Base-by-base conservation (phyloP, 2,329 filamentous ascomycete species). In the Colletotrichum shisoi region DNA sequence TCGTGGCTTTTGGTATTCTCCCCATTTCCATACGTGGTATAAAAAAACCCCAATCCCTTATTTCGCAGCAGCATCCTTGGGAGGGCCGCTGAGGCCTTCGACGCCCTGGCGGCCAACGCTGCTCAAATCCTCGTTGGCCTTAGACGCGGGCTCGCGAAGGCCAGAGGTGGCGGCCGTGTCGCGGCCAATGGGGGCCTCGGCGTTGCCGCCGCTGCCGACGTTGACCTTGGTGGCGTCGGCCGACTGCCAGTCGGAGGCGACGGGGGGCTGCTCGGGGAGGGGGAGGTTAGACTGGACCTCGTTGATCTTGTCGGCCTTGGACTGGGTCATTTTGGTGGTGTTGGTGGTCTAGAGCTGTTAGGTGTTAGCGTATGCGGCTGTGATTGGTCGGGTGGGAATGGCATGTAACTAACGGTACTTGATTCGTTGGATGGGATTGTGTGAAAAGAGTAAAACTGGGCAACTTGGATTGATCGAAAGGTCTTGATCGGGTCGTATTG, bases 191-290 rank as follows among this genome's bases (percentile, higher is more conserved):
- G 85, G 82, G 59, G 80, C 84, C 71, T 84, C 76, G 1, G 83
- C 72, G 61, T 83, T 78, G 21, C 90, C 89, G 40, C 62, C 62
- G 42, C 88, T 86, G 70, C 90, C 90, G 54, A 91, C 87, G 74
- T 92, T 90, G 74, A 91, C 88, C 63, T 81, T 91, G 69, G 85
- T 80, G 39, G 83, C 83, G 73, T 94, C 91, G 57, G 85, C 82
- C 0, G 89, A 92, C 76, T 94, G 88, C 84, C 88, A 93, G 82
- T 95, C 91, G 5, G 90, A 91, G n/a, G 87, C 80, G n/a, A 79
- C 81, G 1, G 91, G 91, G 24, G 92, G 92, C 71, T 94, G 84
- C 2, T 94, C 91, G 19, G 92, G 92, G 57, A 94, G 86, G 58
- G 91, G 91, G 39, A 96, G 88, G 79, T 93, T 92, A 77, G 88